Conservation (phyloP, 2,329 filamentous ascomycete species). For the Talaromyces atroroseus region DNA sequence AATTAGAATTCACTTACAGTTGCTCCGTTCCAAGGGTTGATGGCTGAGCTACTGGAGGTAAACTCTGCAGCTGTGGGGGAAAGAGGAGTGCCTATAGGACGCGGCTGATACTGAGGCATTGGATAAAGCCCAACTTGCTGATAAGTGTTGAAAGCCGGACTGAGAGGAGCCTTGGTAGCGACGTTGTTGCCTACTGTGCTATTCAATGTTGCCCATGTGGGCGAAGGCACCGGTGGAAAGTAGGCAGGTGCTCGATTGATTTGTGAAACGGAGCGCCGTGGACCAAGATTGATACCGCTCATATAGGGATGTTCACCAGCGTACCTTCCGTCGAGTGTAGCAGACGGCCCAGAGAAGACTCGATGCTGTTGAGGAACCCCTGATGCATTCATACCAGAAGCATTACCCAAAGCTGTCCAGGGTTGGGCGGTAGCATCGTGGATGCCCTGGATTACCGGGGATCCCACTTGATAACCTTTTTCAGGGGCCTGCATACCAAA, state of each 20-base stretch:
- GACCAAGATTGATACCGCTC: conserved; percentile 20
- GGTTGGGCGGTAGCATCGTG: conserved; percentile 20
- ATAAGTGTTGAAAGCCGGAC: conserved; percentile 27
- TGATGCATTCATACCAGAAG: conserved; percentile 27
- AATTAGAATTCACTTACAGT: conserved; percentile 49
- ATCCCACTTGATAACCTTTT: conserved; percentile 23
- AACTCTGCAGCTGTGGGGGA: conserved; percentile 73
- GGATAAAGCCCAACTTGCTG: conserved; percentile 33
- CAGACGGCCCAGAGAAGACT: conserved; percentile 30
- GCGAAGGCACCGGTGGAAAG: conserved; percentile 27
- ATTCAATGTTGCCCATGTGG: conserved; percentile 30
- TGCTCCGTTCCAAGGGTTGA: conserved; percentile 30
- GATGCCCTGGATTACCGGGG: conserved; percentile 18
- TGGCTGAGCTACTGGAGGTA: conserved; percentile 43
- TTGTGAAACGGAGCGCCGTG: conserved; percentile 29
- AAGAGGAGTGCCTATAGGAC: conserved; percentile 59
- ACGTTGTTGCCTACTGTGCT: conserved; percentile 21
- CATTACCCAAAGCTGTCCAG: conserved; percentile 3
- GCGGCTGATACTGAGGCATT: conserved; percentile 46
- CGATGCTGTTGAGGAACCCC: conserved; percentile 27
- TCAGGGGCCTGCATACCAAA: conserved; percentile 24
- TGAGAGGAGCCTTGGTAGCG: conserved; percentile 22
- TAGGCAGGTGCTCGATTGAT: conserved; percentile 27
- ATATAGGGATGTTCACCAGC: conserved; percentile 28
- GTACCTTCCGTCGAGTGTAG: conserved; percentile 26